These are phyloP conservation scores for Hura crepitans DNA, from an alignment of 441 rosid species.

Conservation along the genomic window DNA sequence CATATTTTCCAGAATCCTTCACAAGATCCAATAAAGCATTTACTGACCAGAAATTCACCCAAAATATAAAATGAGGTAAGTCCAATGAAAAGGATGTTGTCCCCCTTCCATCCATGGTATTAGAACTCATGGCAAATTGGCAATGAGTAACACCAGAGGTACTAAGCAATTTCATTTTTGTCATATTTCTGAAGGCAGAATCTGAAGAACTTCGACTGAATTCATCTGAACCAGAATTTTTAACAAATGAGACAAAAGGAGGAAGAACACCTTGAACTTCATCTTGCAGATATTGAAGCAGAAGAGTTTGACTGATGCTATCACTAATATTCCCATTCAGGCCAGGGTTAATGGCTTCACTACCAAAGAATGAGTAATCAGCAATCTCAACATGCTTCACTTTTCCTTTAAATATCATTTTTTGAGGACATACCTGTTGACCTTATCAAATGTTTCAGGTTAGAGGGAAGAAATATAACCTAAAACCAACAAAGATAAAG, in stretches of 20 bases:
- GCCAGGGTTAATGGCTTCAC: constrained; percentile 28
- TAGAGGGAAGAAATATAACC: constrained; percentile 22
- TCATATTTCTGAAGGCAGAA: constrained; percentile 37
- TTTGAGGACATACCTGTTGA: constrained; percentile 76
- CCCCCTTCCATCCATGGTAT: constrained; percentile 41
- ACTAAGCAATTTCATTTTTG: constrained; percentile 56
- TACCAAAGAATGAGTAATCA: constrained; percentile 41
- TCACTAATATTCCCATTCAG: constrained; percentile 26
- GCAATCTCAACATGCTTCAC: constrained; percentile 59
- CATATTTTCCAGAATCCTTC: constrained; percentile 46
- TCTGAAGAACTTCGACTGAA: constrained; percentile 33
- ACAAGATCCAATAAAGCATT: constrained; percentile 49
- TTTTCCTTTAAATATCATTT: constrained; percentile 65
- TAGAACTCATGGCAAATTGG: constrained; percentile 40
- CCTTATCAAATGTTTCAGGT: constrained; percentile 39
- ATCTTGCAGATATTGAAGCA: constrained; percentile 53
- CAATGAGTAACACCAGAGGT: constrained; percentile 58
- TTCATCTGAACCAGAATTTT: constrained; percentile 35
- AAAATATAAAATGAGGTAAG: constrained; percentile 61
- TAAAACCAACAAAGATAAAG: constrained; percentile 18
- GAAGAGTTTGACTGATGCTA: constrained; percentile 28
- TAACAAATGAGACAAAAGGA: constrained; percentile 36
- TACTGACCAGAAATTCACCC: constrained; percentile 66
- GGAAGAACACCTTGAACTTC: constrained; percentile 71
- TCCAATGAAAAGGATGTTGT: constrained; percentile 56